Evolutionary conservation across 495 filamentous ascomycete genomes (phyloP).

Genomic region (Aspergillus sclerotiicarbonarius): DNA sequence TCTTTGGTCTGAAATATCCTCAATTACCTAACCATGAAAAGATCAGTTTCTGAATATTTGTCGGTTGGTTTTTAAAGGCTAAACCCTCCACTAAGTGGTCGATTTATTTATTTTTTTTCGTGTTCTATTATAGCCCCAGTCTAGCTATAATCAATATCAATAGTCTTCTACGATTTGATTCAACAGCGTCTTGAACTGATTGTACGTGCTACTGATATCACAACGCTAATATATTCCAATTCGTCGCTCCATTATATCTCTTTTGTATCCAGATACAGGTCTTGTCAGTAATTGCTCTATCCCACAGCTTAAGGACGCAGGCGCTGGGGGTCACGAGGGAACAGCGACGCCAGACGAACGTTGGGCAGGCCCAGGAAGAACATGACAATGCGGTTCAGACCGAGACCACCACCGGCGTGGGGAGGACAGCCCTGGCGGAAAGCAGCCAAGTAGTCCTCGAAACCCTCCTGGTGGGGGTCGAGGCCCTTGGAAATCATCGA

Average conservation of each 20-base stretch:
- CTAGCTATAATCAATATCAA: too few species aligned
- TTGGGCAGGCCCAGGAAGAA: slow-evolving; percentile 83
- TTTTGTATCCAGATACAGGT: slow-evolving; percentile 6
- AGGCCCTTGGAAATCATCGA: slow-evolving; percentile 71
- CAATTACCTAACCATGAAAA: too few species aligned
- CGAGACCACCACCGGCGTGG: slow-evolving; percentile 84
- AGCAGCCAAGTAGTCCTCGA: slow-evolving; percentile 80
- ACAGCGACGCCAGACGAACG: slow-evolving; percentile 73
- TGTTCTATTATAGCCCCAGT: too few species aligned
- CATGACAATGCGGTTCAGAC: slow-evolving; percentile 84
- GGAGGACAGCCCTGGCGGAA: slow-evolving; percentile 77
- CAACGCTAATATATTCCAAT: slow-evolving; percentile 2
- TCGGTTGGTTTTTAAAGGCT: too few species aligned
- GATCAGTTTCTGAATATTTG: too few species aligned
- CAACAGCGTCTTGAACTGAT: too few species aligned
- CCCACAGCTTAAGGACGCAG: slow-evolving; percentile 56
- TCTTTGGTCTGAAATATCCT: too few species aligned
- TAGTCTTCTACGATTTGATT: too few species aligned
- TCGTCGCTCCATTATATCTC: slow-evolving; percentile 11
- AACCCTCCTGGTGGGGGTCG: slow-evolving; percentile 67
- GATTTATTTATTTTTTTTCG: too few species aligned
- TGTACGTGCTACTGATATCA: background rate
- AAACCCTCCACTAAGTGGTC: too few species aligned
- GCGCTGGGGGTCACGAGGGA: slow-evolving; percentile 83
- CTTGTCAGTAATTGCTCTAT: background rate